Percentiles rank a stretch among this genome's conserved stretches.
These are phyloP conservation scores for Dactylellina leptospora DNA, from an alignment of 2,329 filamentous ascomycete species.

Conservation along the genomic window DNA sequence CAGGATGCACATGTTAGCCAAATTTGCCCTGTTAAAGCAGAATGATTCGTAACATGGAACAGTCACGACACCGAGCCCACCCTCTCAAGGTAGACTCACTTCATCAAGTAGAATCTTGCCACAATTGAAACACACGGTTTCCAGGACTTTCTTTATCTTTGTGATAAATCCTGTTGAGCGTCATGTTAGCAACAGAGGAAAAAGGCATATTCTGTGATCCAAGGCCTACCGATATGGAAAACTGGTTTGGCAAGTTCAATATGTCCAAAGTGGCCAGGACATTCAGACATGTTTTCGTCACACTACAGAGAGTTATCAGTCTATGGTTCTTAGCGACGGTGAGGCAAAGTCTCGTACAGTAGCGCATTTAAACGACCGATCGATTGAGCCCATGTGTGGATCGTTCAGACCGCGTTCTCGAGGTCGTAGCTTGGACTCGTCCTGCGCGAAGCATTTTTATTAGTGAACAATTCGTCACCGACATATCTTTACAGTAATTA, in stretches of 20 bases:
- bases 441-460: conserved; percentile 59
- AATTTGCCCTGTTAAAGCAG: conserved; percentile 46
- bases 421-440: conserved; percentile 89
- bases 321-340: neutral
- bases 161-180: conserved; percentile 79
- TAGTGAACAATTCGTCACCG: conserved; percentile 1
- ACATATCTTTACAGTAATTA: conserved; percentile 21
- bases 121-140: conserved; percentile 99
- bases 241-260: conserved; percentile 97
- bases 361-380: conserved; percentile 92
- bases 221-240: conserved; percentile 75
- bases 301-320: conserved; percentile 63
- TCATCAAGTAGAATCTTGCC: conserved; percentile 96
- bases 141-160: conserved; percentile 98
- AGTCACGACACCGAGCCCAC: conserved; percentile 36
- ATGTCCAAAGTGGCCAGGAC: conserved; percentile 97
- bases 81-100: conserved; percentile 77
- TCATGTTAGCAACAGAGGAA: neutral
- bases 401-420: conserved; percentile 94
- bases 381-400: conserved; percentile 93
- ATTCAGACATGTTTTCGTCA: conserved; percentile 93
- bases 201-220: neutral
- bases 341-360: conserved; percentile 63
- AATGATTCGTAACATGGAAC: conserved; percentile 13
- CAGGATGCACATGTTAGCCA: conserved; percentile 56